Evolutionary conservation across 371 early-diverging fungal genomes (phyloP), one percentile per base, ranked within the genome.

Genomic region (Syncephalastrum sp.): DNA sequence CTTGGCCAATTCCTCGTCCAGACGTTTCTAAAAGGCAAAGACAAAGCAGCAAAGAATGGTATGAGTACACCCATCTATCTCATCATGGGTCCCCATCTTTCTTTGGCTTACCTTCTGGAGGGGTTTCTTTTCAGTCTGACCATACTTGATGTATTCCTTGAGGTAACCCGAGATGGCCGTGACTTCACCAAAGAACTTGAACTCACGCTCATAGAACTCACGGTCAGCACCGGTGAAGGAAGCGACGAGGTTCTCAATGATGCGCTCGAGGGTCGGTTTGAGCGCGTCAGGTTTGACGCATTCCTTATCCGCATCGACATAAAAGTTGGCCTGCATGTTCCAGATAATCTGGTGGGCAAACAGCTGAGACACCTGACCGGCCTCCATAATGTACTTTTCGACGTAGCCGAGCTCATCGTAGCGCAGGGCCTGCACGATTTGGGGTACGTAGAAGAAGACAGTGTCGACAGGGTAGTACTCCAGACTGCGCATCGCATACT

Each of bases 341-440:
- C 99, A 99, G 48, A 99, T 97, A 50, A 99, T 96, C 72, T 99
- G 98, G 74, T 99, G 99, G 4, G 98, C 94, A 82, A 99, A 99
- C 29, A 93, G 78, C 67, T 96, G 98, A 6, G 95, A 95, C 1
- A 88, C 86, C 58, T 85, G 85, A 1, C 94, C 98, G 0, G 99
- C 92, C 41, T 90, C 86, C 71, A 99, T 72, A 25, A 99, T 95
- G 58, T 90, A 97, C 49, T 88, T 85, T 70, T 96, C 95, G 5
- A 93, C 89, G 63, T 97, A 98, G 16, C 99, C 92, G 15, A 81
- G 64, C 3, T 70, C 70, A 63, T 99, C 97, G 61, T 92, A 81
- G 21, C 98, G 92, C 16, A 99, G 75, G 2, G 97, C 92, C 77
- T 99, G 99, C 0, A 99, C 99, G 62, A 99, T 85, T 75, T 99